Base-by-base conservation (phyloP, 805 yeast species). In the Teunomyces stri region DNA sequence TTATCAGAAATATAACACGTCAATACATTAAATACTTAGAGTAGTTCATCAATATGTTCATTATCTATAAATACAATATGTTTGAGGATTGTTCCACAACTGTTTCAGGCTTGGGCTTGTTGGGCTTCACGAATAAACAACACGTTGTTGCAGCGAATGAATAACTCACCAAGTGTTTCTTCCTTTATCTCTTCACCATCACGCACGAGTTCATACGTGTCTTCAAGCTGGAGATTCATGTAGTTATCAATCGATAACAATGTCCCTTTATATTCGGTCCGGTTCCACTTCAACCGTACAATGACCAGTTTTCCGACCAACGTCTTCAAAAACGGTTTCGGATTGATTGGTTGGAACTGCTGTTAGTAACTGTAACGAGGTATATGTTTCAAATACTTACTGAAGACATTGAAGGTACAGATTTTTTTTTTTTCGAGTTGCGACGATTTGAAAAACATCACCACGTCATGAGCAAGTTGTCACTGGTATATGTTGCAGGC, bases 251-350 rank as follows among this genome's bases (percentile, higher is more conserved):
- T 85, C 1, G 96, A 82, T 3, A 83, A 67, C 38, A 94, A 75
- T 16, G 65, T 78, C 1, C 99, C 99, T 49, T 72, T 79, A 66
- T 94, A 94, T 64, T 90, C 96, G 9, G 96, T 87, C 53, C 80
- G 80, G 60, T 90, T 92, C 85, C 96, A 94, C 63, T 94, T 94
- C 51, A 94, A 76, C 48, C 90, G 80, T 16, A 94, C 92, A 10
- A 83, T 69, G 10, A 92, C 90, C 29, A 70, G 74, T 49, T 84
- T 76, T 47, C 85, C 83, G n/a, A 86, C 75, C 38, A 94, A 78
- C 20, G 87, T 84, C 51, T 84, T 84, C 41, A 94, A 74, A 56
- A 84, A 94, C n/a, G 96, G 96, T 62, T 87, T 90, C 12, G 97
- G 97, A 59, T 89, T 89, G 18, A 85, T 73, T 13, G 96, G 94